Percentiles rank a stretch among this genome's conserved stretches.
Conservation (phyloP, 1,284 basidiomycete species). For the Ceratobasidium sp. region DNA sequence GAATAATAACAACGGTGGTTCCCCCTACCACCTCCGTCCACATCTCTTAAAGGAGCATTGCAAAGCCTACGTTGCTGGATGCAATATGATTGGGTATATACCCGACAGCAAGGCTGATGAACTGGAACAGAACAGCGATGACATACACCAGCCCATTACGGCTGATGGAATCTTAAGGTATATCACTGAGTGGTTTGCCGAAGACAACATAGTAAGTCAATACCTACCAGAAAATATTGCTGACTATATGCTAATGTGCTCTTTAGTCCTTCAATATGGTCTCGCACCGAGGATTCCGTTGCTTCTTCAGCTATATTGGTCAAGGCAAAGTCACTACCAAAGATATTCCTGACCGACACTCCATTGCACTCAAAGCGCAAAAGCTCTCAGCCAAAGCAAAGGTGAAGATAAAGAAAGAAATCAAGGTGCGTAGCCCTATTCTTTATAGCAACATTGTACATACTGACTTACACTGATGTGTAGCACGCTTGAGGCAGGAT, state of each 20-base stretch:
- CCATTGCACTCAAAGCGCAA: conserved; percentile 1
- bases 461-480: background rate
- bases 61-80: background rate
- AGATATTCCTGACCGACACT: conserved; percentile 45
- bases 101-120: background rate
- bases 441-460: background rate
- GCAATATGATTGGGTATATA: conserved; percentile 11
- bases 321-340: conserved; percentile 25
- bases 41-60: background rate
- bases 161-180: background rate
- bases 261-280: conserved; percentile 47
- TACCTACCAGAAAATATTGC: background rate
- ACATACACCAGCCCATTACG: conserved; percentile 8
- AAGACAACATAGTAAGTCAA: conserved; percentile 45
- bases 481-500: conserved; percentile 38
- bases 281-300: conserved; percentile 44
- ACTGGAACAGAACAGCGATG: background rate
- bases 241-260: background rate
- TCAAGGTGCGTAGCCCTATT: conserved; percentile 31
- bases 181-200: conserved; percentile 45
- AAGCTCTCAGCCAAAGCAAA: conserved; percentile 8
- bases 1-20: conserved; percentile 8
- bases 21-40: background rate
- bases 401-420: conserved; percentile 31
- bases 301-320: conserved; percentile 34